phyloP scores from a whole-genome alignment of 2,329 filamentous ascomycete species.

The Aureobasidium sp. region DNA sequence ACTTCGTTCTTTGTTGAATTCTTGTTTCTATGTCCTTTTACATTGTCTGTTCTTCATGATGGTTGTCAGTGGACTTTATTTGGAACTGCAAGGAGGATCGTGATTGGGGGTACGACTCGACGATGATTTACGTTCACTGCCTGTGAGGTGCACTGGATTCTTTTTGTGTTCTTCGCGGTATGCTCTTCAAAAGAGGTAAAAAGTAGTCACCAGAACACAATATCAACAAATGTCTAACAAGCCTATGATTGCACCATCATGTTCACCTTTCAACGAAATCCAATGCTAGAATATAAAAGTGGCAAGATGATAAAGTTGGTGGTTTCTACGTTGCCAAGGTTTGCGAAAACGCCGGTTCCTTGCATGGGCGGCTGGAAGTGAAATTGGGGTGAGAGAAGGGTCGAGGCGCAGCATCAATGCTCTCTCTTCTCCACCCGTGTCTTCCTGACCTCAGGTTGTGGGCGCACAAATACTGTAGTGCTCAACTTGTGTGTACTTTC shows the following conservation, averaged over 20 bases:
- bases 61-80: neutral
- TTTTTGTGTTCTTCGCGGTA: neutral
- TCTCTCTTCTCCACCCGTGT: neutral
- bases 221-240: neutral
- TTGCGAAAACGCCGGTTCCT: neutral
- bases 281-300: neutral
- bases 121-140: neutral
- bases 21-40: neutral
- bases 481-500: neutral
- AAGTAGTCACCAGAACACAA: neutral
- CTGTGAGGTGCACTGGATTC: too few species aligned
- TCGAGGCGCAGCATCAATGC: neutral
- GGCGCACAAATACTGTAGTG: slow-evolving; percentile 10
- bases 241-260: too few species aligned
- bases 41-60: neutral
- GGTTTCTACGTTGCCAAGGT: slow-evolving; percentile 4
- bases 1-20: neutral
- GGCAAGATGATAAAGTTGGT: neutral
- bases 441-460: neutral
- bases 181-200: neutral
- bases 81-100: neutral
- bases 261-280: neutral
- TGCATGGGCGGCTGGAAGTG: slow-evolving; percentile 3
- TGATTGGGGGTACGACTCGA: neutral
- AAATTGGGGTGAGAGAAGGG: neutral